Evolutionary conservation across 2,329 filamentous ascomycete species (phyloP).

Genomic region (Aspergillus arachidicola): DNA sequence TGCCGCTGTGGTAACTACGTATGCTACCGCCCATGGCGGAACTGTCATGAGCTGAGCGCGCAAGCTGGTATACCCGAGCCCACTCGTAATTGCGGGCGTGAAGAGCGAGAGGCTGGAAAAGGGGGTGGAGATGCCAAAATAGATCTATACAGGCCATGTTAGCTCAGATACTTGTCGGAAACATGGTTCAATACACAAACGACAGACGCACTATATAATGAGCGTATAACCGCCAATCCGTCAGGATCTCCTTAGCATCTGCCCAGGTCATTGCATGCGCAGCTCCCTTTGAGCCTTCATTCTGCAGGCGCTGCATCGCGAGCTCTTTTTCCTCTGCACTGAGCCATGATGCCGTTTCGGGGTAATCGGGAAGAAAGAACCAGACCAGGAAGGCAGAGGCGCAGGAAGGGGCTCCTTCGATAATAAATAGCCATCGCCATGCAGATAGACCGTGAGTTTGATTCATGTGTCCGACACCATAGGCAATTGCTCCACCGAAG

Average conservation of each 20-base stretch:
- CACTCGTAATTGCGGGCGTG: constrained; percentile 66
- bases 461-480: constrained; percentile 48
- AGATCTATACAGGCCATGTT: constrained; percentile 39
- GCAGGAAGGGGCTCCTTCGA: constrained; percentile 45
- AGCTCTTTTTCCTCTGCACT: constrained; percentile 47
- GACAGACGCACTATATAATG: constrained; percentile 51
- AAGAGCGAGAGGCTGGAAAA: constrained; percentile 63
- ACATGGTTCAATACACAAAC: neutral
- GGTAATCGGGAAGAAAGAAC: constrained; percentile 53
- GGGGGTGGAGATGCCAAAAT: constrained; percentile 56
- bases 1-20: constrained; percentile 53
- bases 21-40: constrained; percentile 65
- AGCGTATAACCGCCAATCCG: constrained; percentile 55
- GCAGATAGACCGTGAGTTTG: constrained; percentile 39
- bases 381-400: constrained; percentile 45
- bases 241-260: constrained; percentile 51
- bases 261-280: constrained; percentile 49
- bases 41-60: constrained; percentile 68
- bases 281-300: constrained; percentile 44
- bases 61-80: constrained; percentile 58
- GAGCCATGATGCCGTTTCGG: constrained; percentile 52
- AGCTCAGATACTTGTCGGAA: neutral
- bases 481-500: constrained; percentile 60
- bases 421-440: constrained; percentile 54
- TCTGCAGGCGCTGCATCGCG: constrained; percentile 43